phyloP scores from a whole-genome alignment of 345 rosid genomes.

The Triadica sebifera region DNA sequence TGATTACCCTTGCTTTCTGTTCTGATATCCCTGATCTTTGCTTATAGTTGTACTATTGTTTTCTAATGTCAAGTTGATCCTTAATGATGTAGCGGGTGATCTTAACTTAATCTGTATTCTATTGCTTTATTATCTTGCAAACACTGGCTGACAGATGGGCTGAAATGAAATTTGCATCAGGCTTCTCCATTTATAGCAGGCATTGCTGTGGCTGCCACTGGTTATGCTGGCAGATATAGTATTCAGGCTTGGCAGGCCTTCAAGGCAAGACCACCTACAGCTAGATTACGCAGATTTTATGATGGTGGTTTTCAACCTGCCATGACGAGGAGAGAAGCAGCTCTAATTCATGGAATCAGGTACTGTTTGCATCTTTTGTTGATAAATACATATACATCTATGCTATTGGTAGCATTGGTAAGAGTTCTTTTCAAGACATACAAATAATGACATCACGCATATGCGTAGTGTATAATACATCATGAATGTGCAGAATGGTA shows the following conservation, averaged over 20 bases:
- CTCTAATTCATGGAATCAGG: conserved; percentile 41
- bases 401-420: no score
- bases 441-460: neutral
- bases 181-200: conserved; percentile 29
- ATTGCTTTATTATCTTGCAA: no score
- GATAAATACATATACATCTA: no score
- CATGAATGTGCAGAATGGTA: neutral
- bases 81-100: no score
- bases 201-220: conserved; percentile 32
- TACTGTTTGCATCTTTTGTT: neutral
- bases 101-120: no score
- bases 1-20: no score
- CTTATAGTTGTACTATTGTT: no score
- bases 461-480: neutral
- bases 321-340: conserved; percentile 44
- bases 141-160: neutral
- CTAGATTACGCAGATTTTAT: conserved; percentile 33
- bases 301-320: conserved; percentile 37
- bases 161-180: neutral
- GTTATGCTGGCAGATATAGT: conserved; percentile 30
- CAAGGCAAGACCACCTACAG: conserved; percentile 31
- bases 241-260: conserved; percentile 42
- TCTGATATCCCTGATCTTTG: no score
- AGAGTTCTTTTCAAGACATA: neutral
- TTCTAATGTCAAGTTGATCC: no score